phyloP scores from a whole-genome alignment of 2,329 filamentous ascomycete species.

The Hymenoscyphus albidus region DNA sequence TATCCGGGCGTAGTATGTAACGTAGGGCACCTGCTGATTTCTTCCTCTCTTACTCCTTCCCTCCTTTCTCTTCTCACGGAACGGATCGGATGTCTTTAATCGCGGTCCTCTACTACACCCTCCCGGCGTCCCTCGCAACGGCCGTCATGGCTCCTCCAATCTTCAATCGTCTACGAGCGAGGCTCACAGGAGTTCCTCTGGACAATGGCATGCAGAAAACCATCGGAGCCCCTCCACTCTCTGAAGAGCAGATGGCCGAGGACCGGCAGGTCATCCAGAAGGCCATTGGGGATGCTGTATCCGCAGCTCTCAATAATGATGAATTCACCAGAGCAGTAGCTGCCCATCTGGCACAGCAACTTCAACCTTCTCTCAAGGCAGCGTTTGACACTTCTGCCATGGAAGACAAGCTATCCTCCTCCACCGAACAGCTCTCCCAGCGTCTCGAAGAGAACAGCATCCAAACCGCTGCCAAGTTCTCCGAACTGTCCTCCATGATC shows the following conservation, averaged over 20 bases:
- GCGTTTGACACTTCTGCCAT: constrained; percentile 27
- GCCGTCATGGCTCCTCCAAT: constrained; percentile 18
- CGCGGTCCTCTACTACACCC: constrained; percentile 13
- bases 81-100: constrained; percentile 17
- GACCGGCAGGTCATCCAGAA: constrained; percentile 26
- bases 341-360: constrained; percentile 27
- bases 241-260: constrained; percentile 21
- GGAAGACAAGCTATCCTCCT: constrained; percentile 25
- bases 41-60: constrained; percentile 4
- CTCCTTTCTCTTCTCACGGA: constrained; percentile 1
- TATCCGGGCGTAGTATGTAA: constrained; percentile 10
- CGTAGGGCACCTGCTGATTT: not conserved
- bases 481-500: constrained; percentile 24
- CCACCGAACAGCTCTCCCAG: constrained; percentile 26
- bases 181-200: constrained; percentile 9
- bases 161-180: constrained; percentile 18
- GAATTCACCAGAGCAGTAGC: constrained; percentile 31
- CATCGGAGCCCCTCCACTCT: not conserved
- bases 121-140: constrained; percentile 15
- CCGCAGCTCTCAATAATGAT: constrained; percentile 27
- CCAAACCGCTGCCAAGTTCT: constrained; percentile 25
- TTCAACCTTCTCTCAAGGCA: constrained; percentile 30
- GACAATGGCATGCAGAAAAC: constrained; percentile 8
- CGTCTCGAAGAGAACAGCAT: constrained; percentile 25
- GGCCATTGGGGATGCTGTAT: constrained; percentile 26